phyloP scores from a whole-genome alignment of 2,329 filamentous ascomycete species.

The Penicillium palitans region DNA sequence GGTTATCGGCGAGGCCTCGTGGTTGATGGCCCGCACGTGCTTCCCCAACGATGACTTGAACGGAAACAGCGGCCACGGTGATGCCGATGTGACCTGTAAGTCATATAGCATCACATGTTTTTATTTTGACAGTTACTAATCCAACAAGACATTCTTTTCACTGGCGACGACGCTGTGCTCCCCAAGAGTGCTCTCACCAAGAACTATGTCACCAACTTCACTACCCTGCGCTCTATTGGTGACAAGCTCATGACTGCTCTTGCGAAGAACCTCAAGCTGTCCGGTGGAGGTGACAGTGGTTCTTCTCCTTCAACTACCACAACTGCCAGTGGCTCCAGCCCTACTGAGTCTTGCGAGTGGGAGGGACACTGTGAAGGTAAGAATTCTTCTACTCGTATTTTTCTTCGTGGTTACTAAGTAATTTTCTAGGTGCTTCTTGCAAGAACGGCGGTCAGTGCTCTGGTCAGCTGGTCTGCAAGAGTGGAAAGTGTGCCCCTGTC shows the following conservation, averaged over 20 bases:
- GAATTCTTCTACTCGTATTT: background rate
- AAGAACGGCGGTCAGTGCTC: constrained; percentile 13
- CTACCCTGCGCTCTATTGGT: constrained; percentile 27
- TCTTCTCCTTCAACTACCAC: constrained; percentile 4
- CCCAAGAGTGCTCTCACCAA: constrained; percentile 25
- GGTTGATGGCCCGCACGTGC: constrained; percentile 37
- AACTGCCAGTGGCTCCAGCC: background rate
- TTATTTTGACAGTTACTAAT: background rate
- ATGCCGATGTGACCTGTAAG: constrained; percentile 35
- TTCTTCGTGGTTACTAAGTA: background rate
- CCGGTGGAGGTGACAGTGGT: constrained; percentile 3
- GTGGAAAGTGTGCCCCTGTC: constrained; percentile 11
- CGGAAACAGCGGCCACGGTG: constrained; percentile 28
- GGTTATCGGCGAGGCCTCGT: constrained; percentile 36
- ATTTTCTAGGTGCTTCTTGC: constrained; percentile 16
- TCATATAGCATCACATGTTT: background rate
- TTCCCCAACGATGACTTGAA: constrained; percentile 33
- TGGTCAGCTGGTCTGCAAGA: constrained; percentile 10
- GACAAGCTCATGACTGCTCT: constrained; percentile 28
- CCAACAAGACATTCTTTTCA: constrained; percentile 33
- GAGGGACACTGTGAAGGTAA: constrained; percentile 25
- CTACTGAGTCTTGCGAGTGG: constrained; percentile 19
- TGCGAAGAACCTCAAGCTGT: constrained; percentile 22
- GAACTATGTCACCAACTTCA: constrained; percentile 28
- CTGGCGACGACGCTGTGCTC: constrained; percentile 28